phyloP scores from a whole-genome alignment of 805 yeast genomes.

The Candida piceae region DNA sequence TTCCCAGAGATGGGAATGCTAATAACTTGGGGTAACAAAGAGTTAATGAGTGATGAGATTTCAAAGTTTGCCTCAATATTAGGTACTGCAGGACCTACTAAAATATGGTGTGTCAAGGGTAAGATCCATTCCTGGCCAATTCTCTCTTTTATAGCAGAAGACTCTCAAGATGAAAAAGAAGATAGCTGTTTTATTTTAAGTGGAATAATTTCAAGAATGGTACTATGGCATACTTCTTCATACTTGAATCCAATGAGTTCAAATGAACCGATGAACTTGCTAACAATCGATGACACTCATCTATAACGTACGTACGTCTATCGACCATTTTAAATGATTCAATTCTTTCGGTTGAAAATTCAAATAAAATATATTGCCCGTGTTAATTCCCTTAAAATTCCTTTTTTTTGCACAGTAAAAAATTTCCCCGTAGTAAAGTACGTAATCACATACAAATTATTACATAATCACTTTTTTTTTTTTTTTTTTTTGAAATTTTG shows the following conservation, averaged over 20 bases:
- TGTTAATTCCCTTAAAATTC: no score
- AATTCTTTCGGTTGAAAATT: no score
- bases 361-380: no score
- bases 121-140: constrained; percentile 49
- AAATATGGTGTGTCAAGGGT: constrained; percentile 29
- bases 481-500: no score
- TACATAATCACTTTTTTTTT: no score
- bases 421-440: no score
- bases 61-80: constrained; percentile 28
- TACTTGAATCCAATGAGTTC: constrained; percentile 23
- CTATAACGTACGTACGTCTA: constrained; percentile 4
- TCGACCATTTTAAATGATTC: no score
- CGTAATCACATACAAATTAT: no score
- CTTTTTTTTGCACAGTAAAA: no score
- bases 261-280: constrained; percentile 29
- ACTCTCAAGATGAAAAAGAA: constrained; percentile 38
- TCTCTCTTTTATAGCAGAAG: constrained; percentile 35
- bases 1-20: constrained; percentile 38
- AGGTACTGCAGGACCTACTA: constrained; percentile 27
- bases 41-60: constrained; percentile 34
- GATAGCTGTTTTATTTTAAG: constrained; percentile 36
- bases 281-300: constrained; percentile 31
- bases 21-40: constrained; percentile 40
- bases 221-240: constrained; percentile 34
- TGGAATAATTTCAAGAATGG: constrained; percentile 38